Percentiles rank a stretch among this genome's conserved stretches.
These are phyloP conservation scores for Eucalyptus erythrocorys DNA, from an alignment of 345 rosid species.

Conservation along the genomic window DNA sequence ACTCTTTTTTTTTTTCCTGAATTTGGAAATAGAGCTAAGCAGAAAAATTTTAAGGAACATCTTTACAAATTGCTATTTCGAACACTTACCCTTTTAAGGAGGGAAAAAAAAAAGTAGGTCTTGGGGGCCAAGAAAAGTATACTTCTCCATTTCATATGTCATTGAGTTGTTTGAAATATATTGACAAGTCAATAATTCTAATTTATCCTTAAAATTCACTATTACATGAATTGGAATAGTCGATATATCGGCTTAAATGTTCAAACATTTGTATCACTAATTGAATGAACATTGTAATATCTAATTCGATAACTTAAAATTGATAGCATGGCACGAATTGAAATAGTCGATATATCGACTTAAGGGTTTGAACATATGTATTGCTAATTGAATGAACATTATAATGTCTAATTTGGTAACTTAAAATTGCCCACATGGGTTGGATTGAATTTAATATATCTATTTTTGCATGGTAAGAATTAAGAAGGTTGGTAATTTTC, in stretches of 20 bases:
- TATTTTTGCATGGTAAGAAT: no score
- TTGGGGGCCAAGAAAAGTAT: background rate
- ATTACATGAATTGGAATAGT: background rate
- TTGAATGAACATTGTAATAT: no score
- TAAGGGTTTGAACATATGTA: no score
- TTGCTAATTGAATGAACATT: no score
- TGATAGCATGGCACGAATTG: background rate
- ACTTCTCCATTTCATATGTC: background rate
- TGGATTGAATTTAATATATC: no score
- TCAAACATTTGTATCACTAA: background rate
- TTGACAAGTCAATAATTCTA: background rate
- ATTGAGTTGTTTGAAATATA: background rate
- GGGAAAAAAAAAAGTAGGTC: background rate
- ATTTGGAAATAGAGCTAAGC: background rate
- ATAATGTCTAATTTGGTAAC: no score
- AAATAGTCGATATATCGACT: no score
- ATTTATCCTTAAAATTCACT: background rate
- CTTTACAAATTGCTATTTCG: background rate
- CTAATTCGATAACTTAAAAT: no score
- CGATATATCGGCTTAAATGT: fast-evolving
- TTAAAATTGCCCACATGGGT: no score
- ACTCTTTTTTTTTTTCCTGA: background rate
- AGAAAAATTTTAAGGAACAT: background rate
- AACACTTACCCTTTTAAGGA: background rate
- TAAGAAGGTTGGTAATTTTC: no score